These are phyloP conservation scores for Piloderma croceum DNA, from an alignment of 768 basidiomycete genomes.

Conservation along the genomic window DNA sequence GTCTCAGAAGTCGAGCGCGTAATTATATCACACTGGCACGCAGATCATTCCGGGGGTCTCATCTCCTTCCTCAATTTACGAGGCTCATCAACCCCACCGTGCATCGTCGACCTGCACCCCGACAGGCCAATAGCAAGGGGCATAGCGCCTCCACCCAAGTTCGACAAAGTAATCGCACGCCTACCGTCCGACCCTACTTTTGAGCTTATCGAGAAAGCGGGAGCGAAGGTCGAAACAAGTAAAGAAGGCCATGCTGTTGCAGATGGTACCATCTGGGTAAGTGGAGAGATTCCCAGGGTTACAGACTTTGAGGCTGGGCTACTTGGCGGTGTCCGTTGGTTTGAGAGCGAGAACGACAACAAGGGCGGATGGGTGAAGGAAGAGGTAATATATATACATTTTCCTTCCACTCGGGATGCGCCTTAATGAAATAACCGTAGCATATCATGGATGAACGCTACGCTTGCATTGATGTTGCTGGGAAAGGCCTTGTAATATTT, in stretches of 20 bases:
- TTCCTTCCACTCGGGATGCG: neutral
- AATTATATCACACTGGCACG: slow-evolving; percentile 77
- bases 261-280: slow-evolving; percentile 62
- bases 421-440: slow-evolving; percentile 29
- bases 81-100: slow-evolving; percentile 19
- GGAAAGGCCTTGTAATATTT: slow-evolving; percentile 78
- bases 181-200: slow-evolving; percentile 71
- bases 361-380: slow-evolving; percentile 53
- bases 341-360: slow-evolving; percentile 24
- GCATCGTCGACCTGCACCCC: slow-evolving; percentile 72
- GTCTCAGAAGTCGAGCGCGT: slow-evolving; percentile 53
- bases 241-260: slow-evolving; percentile 61
- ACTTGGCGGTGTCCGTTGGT: slow-evolving; percentile 62
- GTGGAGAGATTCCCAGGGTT: slow-evolving; percentile 73
- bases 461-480: slow-evolving; percentile 67
- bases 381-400: slow-evolving; percentile 33
- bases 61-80: slow-evolving; percentile 56
- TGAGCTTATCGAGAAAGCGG: slow-evolving; percentile 49
- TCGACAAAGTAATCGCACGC: slow-evolving; percentile 50
- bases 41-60: slow-evolving; percentile 71
- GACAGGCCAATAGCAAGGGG: slow-evolving; percentile 69
- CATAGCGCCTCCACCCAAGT: slow-evolving; percentile 59
- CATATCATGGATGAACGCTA: slow-evolving; percentile 83
- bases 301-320: slow-evolving; percentile 67
- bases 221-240: slow-evolving; percentile 53